phyloP scores from a whole-genome alignment of 148 eudicot species.

The Agrostemma githago region DNA sequence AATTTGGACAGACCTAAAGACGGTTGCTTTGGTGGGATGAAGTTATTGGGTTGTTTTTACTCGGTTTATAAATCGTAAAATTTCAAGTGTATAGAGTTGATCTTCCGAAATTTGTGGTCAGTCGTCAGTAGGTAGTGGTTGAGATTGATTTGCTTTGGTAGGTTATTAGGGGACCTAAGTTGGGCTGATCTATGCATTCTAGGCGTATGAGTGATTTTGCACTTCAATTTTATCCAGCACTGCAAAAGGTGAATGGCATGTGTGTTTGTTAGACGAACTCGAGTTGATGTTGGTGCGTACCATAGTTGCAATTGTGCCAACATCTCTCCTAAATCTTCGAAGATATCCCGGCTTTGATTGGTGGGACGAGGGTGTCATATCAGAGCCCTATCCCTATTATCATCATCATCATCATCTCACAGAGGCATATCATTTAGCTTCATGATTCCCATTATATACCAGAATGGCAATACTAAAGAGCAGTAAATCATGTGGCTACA shows the following conservation, averaged over 20 bases:
- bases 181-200: neutral
- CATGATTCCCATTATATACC: neutral
- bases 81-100: too few relatives aligned
- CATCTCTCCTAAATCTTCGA: neutral
- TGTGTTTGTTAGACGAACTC: neutral
- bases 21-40: too few relatives aligned
- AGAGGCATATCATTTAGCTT: neutral
- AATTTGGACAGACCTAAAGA: too few relatives aligned
- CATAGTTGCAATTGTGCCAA: neutral
- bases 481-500: neutral
- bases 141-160: neutral
- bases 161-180: neutral
- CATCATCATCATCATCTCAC: neutral
- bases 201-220: neutral
- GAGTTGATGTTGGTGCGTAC: neutral
- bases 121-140: neutral
- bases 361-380: neutral
- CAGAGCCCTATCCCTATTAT: neutral
- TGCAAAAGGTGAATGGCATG: neutral
- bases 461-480: neutral
- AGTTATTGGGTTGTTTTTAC: too few relatives aligned
- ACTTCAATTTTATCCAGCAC: neutral
- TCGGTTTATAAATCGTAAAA: too few relatives aligned
- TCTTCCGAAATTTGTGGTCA: too few relatives aligned
- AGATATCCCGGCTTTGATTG: neutral